A percentile compares a stretch with the other conserved stretches of the same genome.
These are phyloP conservation scores for Crepidotus variabilis DNA, from an alignment of 768 basidiomycete species.

Conservation along the genomic window DNA sequence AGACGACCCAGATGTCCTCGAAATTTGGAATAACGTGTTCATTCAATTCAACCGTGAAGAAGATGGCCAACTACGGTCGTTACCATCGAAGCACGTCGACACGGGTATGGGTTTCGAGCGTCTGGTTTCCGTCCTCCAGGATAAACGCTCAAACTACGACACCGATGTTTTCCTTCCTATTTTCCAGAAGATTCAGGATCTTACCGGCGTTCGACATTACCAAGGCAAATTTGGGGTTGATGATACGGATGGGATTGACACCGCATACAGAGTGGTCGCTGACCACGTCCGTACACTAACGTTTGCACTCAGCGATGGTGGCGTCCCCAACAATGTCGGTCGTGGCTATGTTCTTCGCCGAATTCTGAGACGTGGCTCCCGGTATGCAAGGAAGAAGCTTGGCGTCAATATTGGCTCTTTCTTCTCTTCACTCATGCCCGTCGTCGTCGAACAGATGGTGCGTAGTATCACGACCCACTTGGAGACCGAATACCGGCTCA, in stretches of 20 bases:
- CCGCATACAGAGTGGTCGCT: conserved; percentile 94
- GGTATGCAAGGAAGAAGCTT: conserved; percentile 94
- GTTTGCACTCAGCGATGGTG: conserved; percentile 94
- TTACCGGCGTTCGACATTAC: conserved; percentile 88
- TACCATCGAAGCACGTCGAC: conserved; percentile 95
- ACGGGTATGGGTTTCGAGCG: conserved; percentile 99
- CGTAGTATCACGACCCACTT: conserved; percentile 15
- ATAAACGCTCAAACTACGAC: conserved; percentile 94
- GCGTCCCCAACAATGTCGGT: conserved; percentile 93
- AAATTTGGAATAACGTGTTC: conserved; percentile 99
- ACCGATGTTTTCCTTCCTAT: conserved; percentile 93
- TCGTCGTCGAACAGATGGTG: conserved; percentile 87
- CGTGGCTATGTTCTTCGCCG: conserved; percentile 96
- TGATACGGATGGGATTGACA: conserved; percentile 94
- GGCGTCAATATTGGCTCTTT: conserved; percentile 90
- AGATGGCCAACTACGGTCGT: conserved; percentile 70
- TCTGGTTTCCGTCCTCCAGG: conserved; percentile 89
- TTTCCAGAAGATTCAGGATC: conserved; percentile 79
- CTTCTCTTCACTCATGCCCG: conserved; percentile 90
- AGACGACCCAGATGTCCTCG: conserved; percentile 95
- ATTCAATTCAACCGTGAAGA: conserved; percentile 98
- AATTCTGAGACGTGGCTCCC: conserved; percentile 89
- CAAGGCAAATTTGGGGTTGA: conserved; percentile 90
- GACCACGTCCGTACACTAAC: conserved; percentile 96
- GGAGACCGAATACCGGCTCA: neutral